These are phyloP conservation scores for Phallus indusiatus DNA, from an alignment of 768 basidiomycete species.

Conservation along the genomic window DNA sequence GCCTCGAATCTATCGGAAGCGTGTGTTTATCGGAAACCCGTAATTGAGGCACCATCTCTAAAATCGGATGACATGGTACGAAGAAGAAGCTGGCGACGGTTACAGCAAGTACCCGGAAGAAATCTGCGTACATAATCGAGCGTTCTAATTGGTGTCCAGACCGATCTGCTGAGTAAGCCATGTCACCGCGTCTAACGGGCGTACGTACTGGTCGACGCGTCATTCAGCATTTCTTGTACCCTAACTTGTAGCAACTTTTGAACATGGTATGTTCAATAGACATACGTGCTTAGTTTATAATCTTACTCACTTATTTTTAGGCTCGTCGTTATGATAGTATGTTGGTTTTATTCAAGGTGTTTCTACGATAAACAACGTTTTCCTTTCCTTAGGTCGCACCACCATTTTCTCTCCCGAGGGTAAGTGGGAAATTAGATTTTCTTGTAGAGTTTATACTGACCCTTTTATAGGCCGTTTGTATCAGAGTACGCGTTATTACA, in stretches of 20 bases:
- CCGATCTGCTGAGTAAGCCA: too few species aligned
- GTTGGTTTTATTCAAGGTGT: slow-evolving; percentile 22
- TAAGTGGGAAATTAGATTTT: slow-evolving; percentile 23
- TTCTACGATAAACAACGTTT: slow-evolving; percentile 16
- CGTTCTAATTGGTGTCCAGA: too few species aligned
- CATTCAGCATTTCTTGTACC: too few species aligned
- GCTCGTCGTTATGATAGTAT: slow-evolving; percentile 93
- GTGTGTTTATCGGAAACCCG: too few species aligned
- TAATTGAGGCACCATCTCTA: too few species aligned
- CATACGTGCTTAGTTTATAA: neutral
- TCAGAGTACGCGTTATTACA: slow-evolving; percentile 53
- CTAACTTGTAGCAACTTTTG: neutral
- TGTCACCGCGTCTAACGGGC: too few species aligned
- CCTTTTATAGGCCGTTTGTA: slow-evolving; percentile 78
- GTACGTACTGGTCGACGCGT: too few species aligned
- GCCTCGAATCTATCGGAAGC: too few species aligned
- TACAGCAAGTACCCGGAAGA: too few species aligned
- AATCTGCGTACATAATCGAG: too few species aligned
- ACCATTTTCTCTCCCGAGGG: slow-evolving; percentile 99
- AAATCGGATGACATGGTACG: too few species aligned
- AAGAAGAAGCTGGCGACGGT: too few species aligned
- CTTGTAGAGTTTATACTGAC: neutral
- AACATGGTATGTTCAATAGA: neutral
- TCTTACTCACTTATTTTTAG: slow-evolving; percentile 28
- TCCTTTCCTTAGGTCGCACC: slow-evolving; percentile 61